Evolutionary conservation across 1,139 yeast genomes (phyloP).

Genomic region (Spathaspora sp.): DNA sequence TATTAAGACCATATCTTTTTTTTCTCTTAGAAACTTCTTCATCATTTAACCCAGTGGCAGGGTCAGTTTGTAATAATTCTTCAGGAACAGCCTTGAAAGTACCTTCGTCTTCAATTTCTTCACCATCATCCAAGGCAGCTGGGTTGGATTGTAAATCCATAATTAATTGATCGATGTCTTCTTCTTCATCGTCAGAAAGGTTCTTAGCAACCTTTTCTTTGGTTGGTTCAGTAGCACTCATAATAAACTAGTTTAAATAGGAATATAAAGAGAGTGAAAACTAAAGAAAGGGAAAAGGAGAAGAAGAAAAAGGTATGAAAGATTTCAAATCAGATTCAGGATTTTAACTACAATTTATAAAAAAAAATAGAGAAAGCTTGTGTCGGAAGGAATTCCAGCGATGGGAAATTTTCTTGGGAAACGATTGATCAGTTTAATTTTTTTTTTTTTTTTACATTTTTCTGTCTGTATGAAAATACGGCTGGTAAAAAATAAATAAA

Average conservation of each 20-base stretch:
- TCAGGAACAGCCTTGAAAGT: slow-evolving; percentile 79
- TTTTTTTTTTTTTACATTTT: not conserved
- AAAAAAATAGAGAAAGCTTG: no score
- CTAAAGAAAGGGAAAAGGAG: slow-evolving; percentile 4
- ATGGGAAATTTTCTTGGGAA: not conserved
- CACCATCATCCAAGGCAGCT: slow-evolving; percentile 39
- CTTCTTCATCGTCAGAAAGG: slow-evolving; percentile 69
- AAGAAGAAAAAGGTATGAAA: slow-evolving; percentile 7
- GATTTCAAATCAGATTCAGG: slow-evolving; percentile 2
- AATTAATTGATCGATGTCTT: slow-evolving; percentile 86
- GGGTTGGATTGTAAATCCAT: slow-evolving; percentile 85
- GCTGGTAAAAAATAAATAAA: slow-evolving; percentile 4
- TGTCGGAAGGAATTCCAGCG: not conserved
- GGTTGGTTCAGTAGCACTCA: slow-evolving; percentile 54
- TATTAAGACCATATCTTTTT: slow-evolving; percentile 91
- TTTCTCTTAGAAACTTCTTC: slow-evolving; percentile 86
- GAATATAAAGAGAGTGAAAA: slow-evolving; percentile 5
- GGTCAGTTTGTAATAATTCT: slow-evolving; percentile 85
- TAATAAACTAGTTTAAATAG: slow-evolving; percentile 12
- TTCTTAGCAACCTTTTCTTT: slow-evolving; percentile 47
- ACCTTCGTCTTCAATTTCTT: slow-evolving; percentile 55
- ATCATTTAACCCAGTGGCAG: slow-evolving; percentile 71
- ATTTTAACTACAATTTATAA: slow-evolving; percentile 3
- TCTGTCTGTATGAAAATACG: not conserved
- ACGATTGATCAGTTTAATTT: slow-evolving; percentile 1